Percentiles rank a stretch among this genome's conserved stretches.
These are phyloP conservation scores for Huntiella abstrusa DNA, from an alignment of 2,329 filamentous ascomycete genomes.

Conservation along the genomic window DNA sequence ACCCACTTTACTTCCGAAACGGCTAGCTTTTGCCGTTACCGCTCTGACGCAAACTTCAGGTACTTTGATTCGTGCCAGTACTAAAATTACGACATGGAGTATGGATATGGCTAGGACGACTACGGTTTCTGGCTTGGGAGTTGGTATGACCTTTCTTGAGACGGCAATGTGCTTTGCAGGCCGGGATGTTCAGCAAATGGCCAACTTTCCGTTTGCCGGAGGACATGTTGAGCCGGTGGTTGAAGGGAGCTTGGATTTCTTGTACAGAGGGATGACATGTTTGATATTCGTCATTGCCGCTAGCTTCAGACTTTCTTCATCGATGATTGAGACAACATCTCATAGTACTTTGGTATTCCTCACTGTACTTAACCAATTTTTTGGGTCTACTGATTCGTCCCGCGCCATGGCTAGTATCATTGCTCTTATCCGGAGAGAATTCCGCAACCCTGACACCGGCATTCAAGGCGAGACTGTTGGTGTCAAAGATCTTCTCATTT, in stretches of 20 bases:
- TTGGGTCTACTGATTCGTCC: conserved; percentile 51
- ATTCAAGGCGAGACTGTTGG: conserved; percentile 39
- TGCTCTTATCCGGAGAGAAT: conserved; percentile 42
- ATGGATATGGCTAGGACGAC: conserved; percentile 36
- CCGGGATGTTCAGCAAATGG: conserved; percentile 22
- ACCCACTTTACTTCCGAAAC: conserved; percentile 34
- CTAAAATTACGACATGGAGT: conserved; percentile 31
- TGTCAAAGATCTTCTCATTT: conserved; percentile 40
- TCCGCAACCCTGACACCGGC: conserved; percentile 42
- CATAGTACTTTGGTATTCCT: conserved; percentile 39
- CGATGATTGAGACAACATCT: conserved; percentile 33
- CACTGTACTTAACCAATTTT: conserved; percentile 41
- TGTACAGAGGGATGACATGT: conserved; percentile 38
- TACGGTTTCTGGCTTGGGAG: conserved; percentile 36
- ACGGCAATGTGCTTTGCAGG: conserved; percentile 34
- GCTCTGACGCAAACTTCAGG: conserved; percentile 41
- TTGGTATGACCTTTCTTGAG: conserved; percentile 35
- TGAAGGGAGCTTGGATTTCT: conserved; percentile 34
- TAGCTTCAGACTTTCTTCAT: conserved; percentile 38
- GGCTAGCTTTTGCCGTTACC: conserved; percentile 40
- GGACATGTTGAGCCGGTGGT: conserved; percentile 34
- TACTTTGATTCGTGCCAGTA: conserved; percentile 34
- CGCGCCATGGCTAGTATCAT: conserved; percentile 49
- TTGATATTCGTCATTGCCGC: conserved; percentile 43
- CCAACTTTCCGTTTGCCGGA: conserved; percentile 17